These are phyloP conservation scores for Cicer judaicum DNA, from an alignment of 306 rosid genomes.

Conservation along the genomic window DNA sequence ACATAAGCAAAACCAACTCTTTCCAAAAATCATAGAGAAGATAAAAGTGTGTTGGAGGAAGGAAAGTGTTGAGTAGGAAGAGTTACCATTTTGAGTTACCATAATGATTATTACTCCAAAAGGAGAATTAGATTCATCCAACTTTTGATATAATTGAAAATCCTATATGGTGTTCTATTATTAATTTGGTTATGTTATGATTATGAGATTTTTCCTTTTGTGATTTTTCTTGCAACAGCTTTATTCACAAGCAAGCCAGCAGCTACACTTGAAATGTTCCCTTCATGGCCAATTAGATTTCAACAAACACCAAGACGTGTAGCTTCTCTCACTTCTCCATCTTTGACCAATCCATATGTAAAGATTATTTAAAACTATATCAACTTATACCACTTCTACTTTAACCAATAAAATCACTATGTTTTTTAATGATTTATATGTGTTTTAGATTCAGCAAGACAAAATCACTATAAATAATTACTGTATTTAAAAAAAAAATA, in stretches of 20 bases:
- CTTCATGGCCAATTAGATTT: conserved; percentile 96
- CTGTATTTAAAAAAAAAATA: no score
- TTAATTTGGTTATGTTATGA: conserved; percentile 14
- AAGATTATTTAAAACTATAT: conserved; percentile 32
- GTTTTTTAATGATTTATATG: neutral
- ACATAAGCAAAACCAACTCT: conserved; percentile 59
- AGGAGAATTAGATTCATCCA: conserved; percentile 32
- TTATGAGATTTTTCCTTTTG: conserved; percentile 54
- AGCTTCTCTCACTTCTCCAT: conserved; percentile 43
- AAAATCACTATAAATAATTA: no score
- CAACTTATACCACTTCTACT: neutral
- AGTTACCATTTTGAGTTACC: conserved; percentile 57
- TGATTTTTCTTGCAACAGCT: conserved; percentile 66
- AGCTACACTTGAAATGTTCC: conserved; percentile 98
- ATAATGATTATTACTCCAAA: conserved; percentile 51
- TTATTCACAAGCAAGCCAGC: conserved; percentile 84
- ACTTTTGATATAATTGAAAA: conserved; percentile 40
- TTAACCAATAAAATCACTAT: conserved; percentile 27
- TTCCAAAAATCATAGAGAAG: conserved; percentile 44
- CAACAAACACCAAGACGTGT: conserved; percentile 72
- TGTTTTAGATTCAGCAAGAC: no score
- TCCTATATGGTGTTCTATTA: neutral
- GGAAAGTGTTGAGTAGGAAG: conserved; percentile 29
- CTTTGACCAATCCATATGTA: conserved; percentile 57
- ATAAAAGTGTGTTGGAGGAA: conserved; percentile 1